Evolutionary conservation across 352 stramenopile genomes (phyloP).

Genomic region (Pythium myriotylum): DNA sequence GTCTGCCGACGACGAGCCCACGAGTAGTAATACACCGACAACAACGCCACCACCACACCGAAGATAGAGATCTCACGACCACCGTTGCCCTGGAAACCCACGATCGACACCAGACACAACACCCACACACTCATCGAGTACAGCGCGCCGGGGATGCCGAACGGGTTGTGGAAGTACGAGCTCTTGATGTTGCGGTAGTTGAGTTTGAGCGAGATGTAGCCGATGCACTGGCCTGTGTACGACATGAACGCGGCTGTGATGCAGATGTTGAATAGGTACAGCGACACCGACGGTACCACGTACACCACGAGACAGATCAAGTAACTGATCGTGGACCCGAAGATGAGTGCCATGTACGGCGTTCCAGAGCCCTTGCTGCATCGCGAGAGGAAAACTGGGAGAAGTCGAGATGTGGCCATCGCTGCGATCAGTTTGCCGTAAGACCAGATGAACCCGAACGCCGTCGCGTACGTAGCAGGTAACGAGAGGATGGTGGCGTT

Average conservation of each 20-base stretch:
- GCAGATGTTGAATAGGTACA: constrained; percentile 26
- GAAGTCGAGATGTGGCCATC: constrained; percentile 31
- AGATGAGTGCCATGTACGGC: constrained; percentile 23
- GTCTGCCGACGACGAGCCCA: constrained; percentile 23
- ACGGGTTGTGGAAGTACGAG: constrained; percentile 15
- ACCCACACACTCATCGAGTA: constrained; percentile 23
- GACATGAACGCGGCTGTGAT: constrained; percentile 22
- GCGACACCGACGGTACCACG: constrained; percentile 2
- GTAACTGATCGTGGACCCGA: constrained; percentile 22
- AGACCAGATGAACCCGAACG: constrained; percentile 36
- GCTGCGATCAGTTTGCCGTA: constrained; percentile 33
- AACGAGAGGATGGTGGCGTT: constrained; percentile 26
- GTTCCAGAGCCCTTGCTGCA: not conserved
- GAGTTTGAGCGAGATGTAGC: constrained; percentile 35
- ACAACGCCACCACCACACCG: too few relatives aligned
- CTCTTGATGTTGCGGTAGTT: constrained; percentile 27
- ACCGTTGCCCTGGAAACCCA: constrained; percentile 16
- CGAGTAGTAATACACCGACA: too few relatives aligned
- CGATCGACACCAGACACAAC: constrained; percentile 13
- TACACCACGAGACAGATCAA: constrained; percentile 27
- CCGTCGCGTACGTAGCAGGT: constrained; percentile 36
- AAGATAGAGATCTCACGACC: too few relatives aligned
- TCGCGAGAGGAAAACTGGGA: constrained; percentile 12
- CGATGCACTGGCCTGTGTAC: constrained; percentile 34
- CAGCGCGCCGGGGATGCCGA: constrained; percentile 19